These are phyloP conservation scores for Alectoria sarmentosa DNA, from an alignment of 495 filamentous ascomycete species.

Conservation along the genomic window DNA sequence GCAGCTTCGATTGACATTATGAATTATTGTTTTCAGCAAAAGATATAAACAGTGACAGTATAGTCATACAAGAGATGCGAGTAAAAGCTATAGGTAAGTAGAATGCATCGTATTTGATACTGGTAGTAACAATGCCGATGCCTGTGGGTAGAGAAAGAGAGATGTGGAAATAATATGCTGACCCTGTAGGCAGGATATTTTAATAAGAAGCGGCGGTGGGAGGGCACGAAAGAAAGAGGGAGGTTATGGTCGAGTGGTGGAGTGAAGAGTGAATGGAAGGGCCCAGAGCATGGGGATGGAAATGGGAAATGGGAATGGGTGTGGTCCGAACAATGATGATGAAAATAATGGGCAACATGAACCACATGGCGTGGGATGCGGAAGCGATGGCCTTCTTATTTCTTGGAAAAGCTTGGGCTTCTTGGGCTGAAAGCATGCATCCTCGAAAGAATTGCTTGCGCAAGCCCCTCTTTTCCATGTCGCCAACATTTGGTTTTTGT, in stretches of 20 bases:
- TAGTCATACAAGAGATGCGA: background rate
- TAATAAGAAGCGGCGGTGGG: background rate
- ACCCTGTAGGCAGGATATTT: background rate
- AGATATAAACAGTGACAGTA: background rate
- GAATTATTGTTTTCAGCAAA: constrained; percentile 3
- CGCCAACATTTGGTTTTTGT: background rate
- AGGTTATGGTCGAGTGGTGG: background rate
- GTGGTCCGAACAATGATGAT: background rate
- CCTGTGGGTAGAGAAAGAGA: background rate
- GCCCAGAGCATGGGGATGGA: background rate
- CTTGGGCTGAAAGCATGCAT: background rate
- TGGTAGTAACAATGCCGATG: background rate
- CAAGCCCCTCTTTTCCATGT: background rate
- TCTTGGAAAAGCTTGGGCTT: background rate
- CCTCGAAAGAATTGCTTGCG: background rate
- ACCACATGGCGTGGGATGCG: background rate
- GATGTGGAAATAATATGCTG: background rate
- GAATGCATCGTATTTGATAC: background rate
- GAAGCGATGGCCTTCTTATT: background rate
- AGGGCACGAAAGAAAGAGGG: background rate
- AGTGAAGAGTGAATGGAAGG: background rate
- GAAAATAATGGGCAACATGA: too few species aligned
- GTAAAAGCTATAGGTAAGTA: background rate
- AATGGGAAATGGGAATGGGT: too few species aligned
- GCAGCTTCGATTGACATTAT: constrained; percentile 25